A percentile compares a stretch with the other conserved stretches of the same genome.
phyloP scores from a whole-genome alignment of 257 asterid species.

The Nicotiana attenuata region DNA sequence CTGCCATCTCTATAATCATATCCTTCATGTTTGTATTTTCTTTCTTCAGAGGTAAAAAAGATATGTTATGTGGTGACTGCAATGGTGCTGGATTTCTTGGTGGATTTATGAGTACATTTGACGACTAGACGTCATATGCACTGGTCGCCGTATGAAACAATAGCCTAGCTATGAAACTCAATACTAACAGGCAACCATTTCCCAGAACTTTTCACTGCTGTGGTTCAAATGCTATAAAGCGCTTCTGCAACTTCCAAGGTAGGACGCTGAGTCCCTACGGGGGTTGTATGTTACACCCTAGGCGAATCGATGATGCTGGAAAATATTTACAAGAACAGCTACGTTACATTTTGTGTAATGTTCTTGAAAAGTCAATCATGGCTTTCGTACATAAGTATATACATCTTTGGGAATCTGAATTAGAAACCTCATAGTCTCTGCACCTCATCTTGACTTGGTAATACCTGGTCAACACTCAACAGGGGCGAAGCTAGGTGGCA shows the following conservation, averaged over 20 bases:
- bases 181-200: not conserved
- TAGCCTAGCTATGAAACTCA: not conserved
- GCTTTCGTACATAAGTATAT: no score
- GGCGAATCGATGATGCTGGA: not conserved
- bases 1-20: not conserved
- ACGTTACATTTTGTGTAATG: no score
- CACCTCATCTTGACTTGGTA: no score
- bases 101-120: constrained; percentile 75
- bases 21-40: not conserved
- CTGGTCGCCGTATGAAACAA: not conserved
- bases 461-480: no score
- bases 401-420: not conserved
- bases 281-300: not conserved
- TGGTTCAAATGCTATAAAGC: not conserved
- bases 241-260: not conserved
- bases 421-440: not conserved
- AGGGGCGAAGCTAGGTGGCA: no score
- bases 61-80: constrained; percentile 76
- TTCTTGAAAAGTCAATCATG: no score
- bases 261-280: no score
- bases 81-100: constrained; percentile 94
- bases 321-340: no score
- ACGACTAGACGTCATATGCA: constrained; percentile 29
- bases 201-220: not conserved
- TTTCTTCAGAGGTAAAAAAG: constrained; percentile 63